phyloP scores from a whole-genome alignment of 768 basidiomycete genomes.

The Tylopilus balloui region DNA sequence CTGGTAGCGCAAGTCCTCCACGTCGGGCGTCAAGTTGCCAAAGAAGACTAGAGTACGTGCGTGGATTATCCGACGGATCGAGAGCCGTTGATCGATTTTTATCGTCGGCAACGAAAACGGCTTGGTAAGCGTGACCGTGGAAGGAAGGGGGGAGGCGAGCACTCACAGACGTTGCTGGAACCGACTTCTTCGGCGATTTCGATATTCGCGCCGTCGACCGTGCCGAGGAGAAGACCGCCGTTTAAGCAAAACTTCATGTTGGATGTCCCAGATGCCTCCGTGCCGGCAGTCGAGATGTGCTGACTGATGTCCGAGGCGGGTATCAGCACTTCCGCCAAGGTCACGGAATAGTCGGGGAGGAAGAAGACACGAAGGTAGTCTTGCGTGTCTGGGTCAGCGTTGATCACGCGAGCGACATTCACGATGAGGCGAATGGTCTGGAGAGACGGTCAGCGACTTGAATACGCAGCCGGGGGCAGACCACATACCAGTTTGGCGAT shows the following conservation, averaged over 20 bases:
- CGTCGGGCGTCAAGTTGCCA: constrained; percentile 80
- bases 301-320: constrained; percentile 94
- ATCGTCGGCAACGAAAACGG: not conserved
- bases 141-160: not conserved
- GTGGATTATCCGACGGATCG: not conserved
- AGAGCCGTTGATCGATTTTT: not conserved
- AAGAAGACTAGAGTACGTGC: constrained; percentile 88
- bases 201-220: constrained; percentile 93
- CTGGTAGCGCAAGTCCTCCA: constrained; percentile 82
- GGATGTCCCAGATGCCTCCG: constrained; percentile 79
- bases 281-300: constrained; percentile 97
- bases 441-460: not conserved
- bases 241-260: constrained; percentile 92
- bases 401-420: constrained; percentile 70
- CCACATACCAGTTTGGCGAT: constrained; percentile 77
- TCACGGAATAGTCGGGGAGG: constrained; percentile 93
- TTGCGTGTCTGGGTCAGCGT: constrained; percentile 78
- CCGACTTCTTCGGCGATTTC: constrained; percentile 97
- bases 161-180: constrained; percentile 78
- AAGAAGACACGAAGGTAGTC: constrained; percentile 87
- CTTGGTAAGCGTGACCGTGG: too few relatives aligned
- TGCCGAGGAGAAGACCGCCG: constrained; percentile 84
- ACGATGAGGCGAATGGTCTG: constrained; percentile 92
- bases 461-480: not conserved
- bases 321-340: constrained; percentile 77